Percentiles rank a stretch among this genome's conserved stretches.
Evolutionary conservation across 805 yeast genomes (phyloP).

Genomic region (Candida caryicola): DNA sequence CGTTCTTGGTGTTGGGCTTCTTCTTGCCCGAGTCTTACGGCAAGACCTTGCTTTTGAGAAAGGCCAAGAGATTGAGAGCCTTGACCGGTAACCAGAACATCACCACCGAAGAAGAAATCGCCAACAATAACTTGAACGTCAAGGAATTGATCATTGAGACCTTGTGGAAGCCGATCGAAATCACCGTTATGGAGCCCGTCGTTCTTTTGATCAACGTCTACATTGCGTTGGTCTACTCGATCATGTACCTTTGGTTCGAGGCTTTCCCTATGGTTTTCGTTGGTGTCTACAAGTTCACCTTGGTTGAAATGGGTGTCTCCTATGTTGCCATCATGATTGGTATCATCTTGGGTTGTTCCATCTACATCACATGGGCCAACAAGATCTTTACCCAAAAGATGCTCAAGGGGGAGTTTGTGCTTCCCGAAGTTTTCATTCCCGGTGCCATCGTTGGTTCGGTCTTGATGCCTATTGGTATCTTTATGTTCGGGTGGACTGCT

Average conservation of each 20-base stretch:
- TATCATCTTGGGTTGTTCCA: conserved; percentile 16
- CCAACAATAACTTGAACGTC: conserved; percentile 20
- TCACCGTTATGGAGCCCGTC: conserved; percentile 54
- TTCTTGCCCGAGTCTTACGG: conserved; percentile 49
- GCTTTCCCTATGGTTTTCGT: conserved; percentile 57
- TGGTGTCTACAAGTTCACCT: conserved; percentile 44
- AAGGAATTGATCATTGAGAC: conserved; percentile 26
- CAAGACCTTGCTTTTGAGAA: conserved; percentile 43
- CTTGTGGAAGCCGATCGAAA: conserved; percentile 49
- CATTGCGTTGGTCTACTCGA: conserved; percentile 50
- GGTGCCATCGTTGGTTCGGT: conserved; percentile 20
- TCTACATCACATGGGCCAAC: conserved; percentile 10
- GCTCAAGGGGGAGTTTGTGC: conserved; percentile 9
- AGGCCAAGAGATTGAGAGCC: conserved; percentile 47
- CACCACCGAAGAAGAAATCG: conserved; percentile 37
- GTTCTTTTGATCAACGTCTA: conserved; percentile 52
- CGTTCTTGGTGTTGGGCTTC: conserved; percentile 32
- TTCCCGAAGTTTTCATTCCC: conserved; percentile 18
- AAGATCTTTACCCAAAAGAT: conserved; percentile 12
- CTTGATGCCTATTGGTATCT: conserved; percentile 19
- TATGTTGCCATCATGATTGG: conserved; percentile 50
- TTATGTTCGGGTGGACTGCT: conserved; percentile 20
- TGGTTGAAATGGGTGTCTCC: conserved; percentile 46
- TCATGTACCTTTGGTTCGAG: conserved; percentile 56
- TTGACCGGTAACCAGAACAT: conserved; percentile 49